A percentile compares a stretch with the other conserved stretches of the same genome.
Conservation (phyloP, 768 basidiomycete genomes). For the Cystobasidiopsis lactophilus region DNA sequence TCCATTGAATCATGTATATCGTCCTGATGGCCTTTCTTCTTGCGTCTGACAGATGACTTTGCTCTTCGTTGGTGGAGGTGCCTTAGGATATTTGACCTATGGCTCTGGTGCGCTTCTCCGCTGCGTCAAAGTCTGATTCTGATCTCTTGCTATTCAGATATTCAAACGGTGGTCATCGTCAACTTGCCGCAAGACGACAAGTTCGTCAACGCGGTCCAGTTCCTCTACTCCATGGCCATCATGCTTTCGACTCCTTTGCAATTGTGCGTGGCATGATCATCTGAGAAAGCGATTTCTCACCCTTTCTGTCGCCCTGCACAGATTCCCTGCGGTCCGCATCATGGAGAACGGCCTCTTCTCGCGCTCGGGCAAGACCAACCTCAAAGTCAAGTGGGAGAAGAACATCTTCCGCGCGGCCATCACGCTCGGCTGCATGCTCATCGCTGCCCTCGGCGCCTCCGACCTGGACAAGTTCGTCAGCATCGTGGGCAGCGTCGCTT, state of each 20-base stretch:
- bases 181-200: constrained; percentile 66
- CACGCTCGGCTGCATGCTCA: constrained; percentile 48
- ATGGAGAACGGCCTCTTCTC: constrained; percentile 88
- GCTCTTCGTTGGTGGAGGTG: constrained; percentile 14
- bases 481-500: constrained; percentile 45
- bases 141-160: too few relatives aligned
- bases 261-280: constrained; percentile 7
- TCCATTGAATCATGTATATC: too few relatives aligned
- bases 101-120: too few relatives aligned
- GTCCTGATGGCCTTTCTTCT: too few relatives aligned
- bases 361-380: constrained; percentile 49
- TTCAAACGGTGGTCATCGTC: constrained; percentile 83
- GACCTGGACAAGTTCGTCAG: constrained; percentile 54
- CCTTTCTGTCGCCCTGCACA: constrained; percentile 74
- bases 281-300: constrained; percentile 21
- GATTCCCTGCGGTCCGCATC: constrained; percentile 94
- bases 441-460: constrained; percentile 52
- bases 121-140: too few relatives aligned
- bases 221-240: constrained; percentile 52
- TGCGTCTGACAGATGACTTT: constrained; percentile 15
- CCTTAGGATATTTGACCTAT: not conserved
- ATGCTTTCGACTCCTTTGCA: constrained; percentile 20
- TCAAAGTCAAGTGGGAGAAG: constrained; percentile 83
- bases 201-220: constrained; percentile 60
- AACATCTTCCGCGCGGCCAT: constrained; percentile 34